Percentiles rank a stretch among this genome's conserved stretches.
Evolutionary conservation across 2,329 filamentous ascomycete genomes (phyloP).

Genomic region (Cercospora brassicicola): DNA sequence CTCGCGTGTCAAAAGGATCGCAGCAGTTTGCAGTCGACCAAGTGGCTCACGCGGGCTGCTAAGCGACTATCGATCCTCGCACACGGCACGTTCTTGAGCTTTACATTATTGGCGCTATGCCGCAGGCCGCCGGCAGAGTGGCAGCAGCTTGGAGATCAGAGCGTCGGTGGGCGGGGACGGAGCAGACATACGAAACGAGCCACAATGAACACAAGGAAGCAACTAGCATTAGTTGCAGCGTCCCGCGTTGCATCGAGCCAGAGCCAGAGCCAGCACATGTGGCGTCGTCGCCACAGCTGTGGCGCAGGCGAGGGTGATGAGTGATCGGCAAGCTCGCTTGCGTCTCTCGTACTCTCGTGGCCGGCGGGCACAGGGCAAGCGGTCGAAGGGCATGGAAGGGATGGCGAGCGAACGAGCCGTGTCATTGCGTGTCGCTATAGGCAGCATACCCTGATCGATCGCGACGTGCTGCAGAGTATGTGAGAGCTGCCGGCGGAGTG

Average conservation of each 20-base stretch:
- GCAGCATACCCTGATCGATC: constrained; percentile 21
- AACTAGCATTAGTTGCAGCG: neutral
- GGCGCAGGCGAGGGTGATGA: neutral
- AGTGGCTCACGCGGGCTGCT: neutral
- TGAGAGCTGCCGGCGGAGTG: constrained; percentile 17
- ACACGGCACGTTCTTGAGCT: neutral
- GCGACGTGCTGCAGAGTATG: constrained; percentile 11
- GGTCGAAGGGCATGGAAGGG: constrained; percentile 1
- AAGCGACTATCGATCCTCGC: neutral
- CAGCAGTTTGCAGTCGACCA: constrained; percentile 1
- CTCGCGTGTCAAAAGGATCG: constrained; percentile 8
- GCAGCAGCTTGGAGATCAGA: neutral
- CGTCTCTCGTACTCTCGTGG: neutral
- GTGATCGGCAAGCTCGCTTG: neutral
- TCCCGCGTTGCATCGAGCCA: neutral
- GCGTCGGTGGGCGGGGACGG: constrained; percentile 15
- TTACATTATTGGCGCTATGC: neutral
- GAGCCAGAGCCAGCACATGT: neutral
- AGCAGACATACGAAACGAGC: constrained; percentile 27
- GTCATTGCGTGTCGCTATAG: constrained; percentile 11
- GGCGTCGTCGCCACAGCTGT: neutral
- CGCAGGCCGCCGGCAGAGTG: neutral
- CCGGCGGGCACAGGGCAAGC: neutral
- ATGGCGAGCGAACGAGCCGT: constrained; percentile 7
- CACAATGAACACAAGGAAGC: constrained; percentile 16